phyloP scores from a whole-genome alignment of 441 rosid species.

The Jatropha multifida region DNA sequence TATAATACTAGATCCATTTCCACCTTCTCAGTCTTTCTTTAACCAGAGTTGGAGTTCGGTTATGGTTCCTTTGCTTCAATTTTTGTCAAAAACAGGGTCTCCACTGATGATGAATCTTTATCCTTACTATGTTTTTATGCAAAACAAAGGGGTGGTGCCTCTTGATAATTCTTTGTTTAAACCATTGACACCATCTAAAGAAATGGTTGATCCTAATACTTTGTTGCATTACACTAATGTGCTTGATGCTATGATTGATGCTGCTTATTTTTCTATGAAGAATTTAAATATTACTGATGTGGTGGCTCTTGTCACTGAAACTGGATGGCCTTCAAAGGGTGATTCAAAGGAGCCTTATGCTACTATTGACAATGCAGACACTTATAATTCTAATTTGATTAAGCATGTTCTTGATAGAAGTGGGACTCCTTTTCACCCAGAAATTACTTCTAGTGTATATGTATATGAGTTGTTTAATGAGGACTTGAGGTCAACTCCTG shows the following conservation, averaged over 20 bases:
- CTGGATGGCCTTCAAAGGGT: constrained; percentile 91
- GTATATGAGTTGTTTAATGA: constrained; percentile 90
- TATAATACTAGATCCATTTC: constrained; percentile 72
- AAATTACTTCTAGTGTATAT: constrained; percentile 74
- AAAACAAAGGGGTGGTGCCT: constrained; percentile 95
- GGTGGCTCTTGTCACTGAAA: constrained; percentile 76
- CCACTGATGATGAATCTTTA: constrained; percentile 97
- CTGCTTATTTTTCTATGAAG: constrained; percentile 91
- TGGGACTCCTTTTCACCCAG: constrained; percentile 92
- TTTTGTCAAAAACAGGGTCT: constrained; percentile 77
- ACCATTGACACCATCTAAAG: constrained; percentile 86
- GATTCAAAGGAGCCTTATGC: constrained; percentile 91
- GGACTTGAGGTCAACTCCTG: constrained; percentile 70
- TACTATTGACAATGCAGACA: constrained; percentile 74
- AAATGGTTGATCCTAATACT: constrained; percentile 98
- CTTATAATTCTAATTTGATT: constrained; percentile 84
- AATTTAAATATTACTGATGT: constrained; percentile 84
- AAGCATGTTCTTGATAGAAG: constrained; percentile 78
- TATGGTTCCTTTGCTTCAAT: constrained; percentile 72
- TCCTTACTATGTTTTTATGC: constrained; percentile 94
- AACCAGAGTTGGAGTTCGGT: constrained; percentile 80
- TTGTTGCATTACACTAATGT: constrained; percentile 93
- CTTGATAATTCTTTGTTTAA: constrained; percentile 85
- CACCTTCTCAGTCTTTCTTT: constrained; percentile 94
- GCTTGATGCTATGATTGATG: constrained; percentile 93